Conservation (phyloP, 805 yeast genomes). For the Myxozyma udenii region DNA sequence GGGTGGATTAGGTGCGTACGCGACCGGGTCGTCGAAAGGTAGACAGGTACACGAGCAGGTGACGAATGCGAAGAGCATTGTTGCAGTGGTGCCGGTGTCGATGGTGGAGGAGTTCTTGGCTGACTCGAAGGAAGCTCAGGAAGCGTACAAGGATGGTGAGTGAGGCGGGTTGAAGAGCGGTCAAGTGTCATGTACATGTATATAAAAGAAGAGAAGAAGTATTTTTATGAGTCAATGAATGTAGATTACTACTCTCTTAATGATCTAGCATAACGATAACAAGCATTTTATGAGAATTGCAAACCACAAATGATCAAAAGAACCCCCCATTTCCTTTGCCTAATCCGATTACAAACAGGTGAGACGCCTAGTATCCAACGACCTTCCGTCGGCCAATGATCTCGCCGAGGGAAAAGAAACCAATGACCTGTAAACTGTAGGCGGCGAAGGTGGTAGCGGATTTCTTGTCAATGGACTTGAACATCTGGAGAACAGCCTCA, state of each 20-base stretch:
- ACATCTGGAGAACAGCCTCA: conserved; percentile 49
- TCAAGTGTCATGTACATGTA: background rate
- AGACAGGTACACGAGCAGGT: background rate
- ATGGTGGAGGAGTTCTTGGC: conserved; percentile 1
- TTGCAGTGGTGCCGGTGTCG: conserved; percentile 8
- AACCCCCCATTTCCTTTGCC: background rate
- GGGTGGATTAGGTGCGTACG: background rate
- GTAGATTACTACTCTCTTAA: too few species aligned
- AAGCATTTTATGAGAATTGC: background rate
- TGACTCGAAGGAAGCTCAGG: background rate
- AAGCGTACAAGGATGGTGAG: too few species aligned
- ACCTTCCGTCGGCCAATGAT: conserved; percentile 91
- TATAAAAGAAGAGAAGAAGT: background rate
- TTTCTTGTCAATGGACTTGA: conserved; percentile 52
- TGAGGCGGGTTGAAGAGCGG: too few species aligned
- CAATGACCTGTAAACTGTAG: conserved; percentile 77
- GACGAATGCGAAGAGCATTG: background rate
- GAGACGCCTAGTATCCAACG: conserved; percentile 69
- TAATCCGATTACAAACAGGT: too few species aligned
- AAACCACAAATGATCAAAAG: too few species aligned
- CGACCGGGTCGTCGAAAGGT: background rate
- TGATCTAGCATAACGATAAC: background rate
- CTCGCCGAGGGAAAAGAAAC: conserved; percentile 93
- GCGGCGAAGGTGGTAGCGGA: conserved; percentile 62
- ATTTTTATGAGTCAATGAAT: too few species aligned